These are phyloP conservation scores for Xylaria sp. DNA, from an alignment of 495 filamentous ascomycete genomes.

Conservation along the genomic window DNA sequence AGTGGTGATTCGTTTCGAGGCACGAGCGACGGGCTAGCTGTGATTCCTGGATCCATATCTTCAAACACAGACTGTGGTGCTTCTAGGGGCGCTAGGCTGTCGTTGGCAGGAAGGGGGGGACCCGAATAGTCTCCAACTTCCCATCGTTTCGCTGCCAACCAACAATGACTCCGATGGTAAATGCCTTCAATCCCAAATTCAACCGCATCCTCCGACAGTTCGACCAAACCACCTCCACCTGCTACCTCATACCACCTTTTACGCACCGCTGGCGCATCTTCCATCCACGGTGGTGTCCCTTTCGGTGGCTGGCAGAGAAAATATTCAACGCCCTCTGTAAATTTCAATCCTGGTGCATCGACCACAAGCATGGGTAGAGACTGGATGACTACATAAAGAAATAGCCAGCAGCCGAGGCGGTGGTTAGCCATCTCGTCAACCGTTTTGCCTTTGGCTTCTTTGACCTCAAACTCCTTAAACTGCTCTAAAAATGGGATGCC, in stretches of 20 bases:
- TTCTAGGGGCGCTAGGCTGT: conserved; percentile 43
- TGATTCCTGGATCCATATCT: conserved; percentile 36
- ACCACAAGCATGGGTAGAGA: conserved; percentile 88
- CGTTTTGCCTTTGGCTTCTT: conserved; percentile 72
- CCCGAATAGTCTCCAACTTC: conserved; percentile 36
- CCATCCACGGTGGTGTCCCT: conserved; percentile 84
- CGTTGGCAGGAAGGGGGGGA: conserved; percentile 32
- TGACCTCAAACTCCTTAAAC: conserved; percentile 84
- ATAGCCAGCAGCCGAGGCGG: conserved; percentile 89
- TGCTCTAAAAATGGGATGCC: conserved; percentile 72
- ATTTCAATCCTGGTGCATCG: conserved; percentile 81
- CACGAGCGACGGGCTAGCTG: conserved; percentile 32
- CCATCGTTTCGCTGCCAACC: conserved; percentile 83
- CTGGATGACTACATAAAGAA: conserved; percentile 90
- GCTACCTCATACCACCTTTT: conserved; percentile 83
- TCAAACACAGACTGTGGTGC: conserved; percentile 46
- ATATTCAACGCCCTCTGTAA: conserved; percentile 86
- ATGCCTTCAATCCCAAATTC: conserved; percentile 89
- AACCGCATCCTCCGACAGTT: conserved; percentile 80
- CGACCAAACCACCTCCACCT: conserved; percentile 73
- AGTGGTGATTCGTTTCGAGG: conserved; percentile 39
- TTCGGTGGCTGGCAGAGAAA: conserved; percentile 93
- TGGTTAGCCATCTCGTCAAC: conserved; percentile 77
- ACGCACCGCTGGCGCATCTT: conserved; percentile 67
- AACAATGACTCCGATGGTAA: conserved; percentile 91